These are phyloP conservation scores for Leccinum pachyderme DNA, from an alignment of 1,284 basidiomycete genomes.

Conservation along the genomic window DNA sequence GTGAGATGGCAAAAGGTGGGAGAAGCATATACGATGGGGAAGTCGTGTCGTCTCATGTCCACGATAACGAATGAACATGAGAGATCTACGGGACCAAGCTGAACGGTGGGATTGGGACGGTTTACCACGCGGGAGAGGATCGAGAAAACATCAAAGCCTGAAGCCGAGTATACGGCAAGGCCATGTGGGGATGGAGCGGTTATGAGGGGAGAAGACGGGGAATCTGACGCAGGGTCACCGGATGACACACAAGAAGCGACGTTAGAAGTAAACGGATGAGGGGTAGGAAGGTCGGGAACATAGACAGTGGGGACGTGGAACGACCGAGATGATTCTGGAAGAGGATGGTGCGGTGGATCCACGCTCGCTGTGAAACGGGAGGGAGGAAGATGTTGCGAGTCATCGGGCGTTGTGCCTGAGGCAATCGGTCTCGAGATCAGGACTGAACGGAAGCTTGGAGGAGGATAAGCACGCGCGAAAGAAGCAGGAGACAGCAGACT, in stretches of 20 bases:
- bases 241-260: constrained; percentile 9
- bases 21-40: constrained; percentile 86
- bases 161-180: constrained; percentile 76
- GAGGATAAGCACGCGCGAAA: constrained; percentile 16
- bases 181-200: constrained; percentile 31
- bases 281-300: constrained; percentile 1
- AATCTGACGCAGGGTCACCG: constrained; percentile 5
- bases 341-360: constrained; percentile 5
- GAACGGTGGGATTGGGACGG: constrained; percentile 73
- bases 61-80: constrained; percentile 88
- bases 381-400: background rate
- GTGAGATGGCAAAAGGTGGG: constrained; percentile 80
- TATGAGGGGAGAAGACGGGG: background rate
- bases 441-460: constrained; percentile 25
- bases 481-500: constrained; percentile 4
- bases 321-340: constrained; percentile 8
- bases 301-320: background rate
- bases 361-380: background rate
- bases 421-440: constrained; percentile 14
- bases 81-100: constrained; percentile 88
- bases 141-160: constrained; percentile 88
- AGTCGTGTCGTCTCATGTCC: constrained; percentile 78
- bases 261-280: constrained; percentile 2
- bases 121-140: constrained; percentile 77
- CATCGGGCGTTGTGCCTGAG: background rate